These are phyloP conservation scores for Solanum paucissectum DNA, from an alignment of 257 asterid species.

Conservation along the genomic window DNA sequence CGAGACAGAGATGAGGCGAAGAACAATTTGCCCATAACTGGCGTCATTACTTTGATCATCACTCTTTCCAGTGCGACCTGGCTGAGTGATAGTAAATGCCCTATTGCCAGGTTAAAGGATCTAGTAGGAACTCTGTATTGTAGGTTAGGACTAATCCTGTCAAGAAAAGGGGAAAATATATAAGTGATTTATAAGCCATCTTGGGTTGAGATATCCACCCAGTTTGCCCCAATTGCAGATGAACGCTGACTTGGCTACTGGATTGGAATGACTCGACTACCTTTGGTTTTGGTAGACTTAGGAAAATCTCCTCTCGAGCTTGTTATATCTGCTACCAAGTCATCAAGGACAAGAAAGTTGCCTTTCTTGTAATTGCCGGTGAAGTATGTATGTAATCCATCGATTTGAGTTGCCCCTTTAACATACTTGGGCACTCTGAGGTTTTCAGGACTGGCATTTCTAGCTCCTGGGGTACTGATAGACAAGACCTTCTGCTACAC, in stretches of 20 bases:
- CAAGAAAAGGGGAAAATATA: neutral
- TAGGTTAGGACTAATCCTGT: neutral
- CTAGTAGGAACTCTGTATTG: neutral
- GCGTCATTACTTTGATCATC: neutral
- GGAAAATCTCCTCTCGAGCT: neutral
- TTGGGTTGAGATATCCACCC: neutral
- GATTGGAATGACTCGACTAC: neutral
- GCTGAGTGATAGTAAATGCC: neutral
- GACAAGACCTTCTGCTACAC: slow-evolving; percentile 93
- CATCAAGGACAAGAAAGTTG: neutral
- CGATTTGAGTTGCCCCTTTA: neutral
- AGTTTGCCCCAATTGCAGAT: neutral
- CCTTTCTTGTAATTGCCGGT: neutral
- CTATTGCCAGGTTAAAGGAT: neutral
- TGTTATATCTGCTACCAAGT: neutral
- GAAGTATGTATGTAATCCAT: neutral
- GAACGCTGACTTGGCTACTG: neutral
- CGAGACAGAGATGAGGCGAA: neutral
- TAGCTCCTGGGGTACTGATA: slow-evolving; percentile 41
- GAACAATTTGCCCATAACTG: neutral
- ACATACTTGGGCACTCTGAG: neutral
- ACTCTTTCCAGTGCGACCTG: neutral
- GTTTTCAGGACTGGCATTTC: neutral
- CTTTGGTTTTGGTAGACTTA: neutral
- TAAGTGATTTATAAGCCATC: neutral